Evolutionary conservation across 2,329 filamentous ascomycete genomes (phyloP), one percentile per base, ranked within the genome.

Genomic region (Pseudopyricularia javanii): DNA sequence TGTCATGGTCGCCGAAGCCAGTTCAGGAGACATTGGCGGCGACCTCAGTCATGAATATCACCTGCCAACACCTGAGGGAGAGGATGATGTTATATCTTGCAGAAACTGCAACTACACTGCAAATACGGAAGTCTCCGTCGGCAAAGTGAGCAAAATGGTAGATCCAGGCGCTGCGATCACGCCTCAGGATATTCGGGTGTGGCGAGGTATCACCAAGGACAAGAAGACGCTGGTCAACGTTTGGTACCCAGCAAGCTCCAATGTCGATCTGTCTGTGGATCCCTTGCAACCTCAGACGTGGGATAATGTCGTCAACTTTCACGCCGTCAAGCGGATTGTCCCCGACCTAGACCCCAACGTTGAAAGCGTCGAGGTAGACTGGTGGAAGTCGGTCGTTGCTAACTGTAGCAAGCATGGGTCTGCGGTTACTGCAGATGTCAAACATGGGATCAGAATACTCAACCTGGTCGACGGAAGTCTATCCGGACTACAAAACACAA

Each of bases 21-120:
- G 91, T 65, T 96, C 91, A 1, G 93, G 93, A n/a, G 88, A 89
- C 58, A 98, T 98, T 80, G 93, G 93, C 32, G 93, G 93, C 12
- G 85, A 84, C 58, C 70, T 95, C 35, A 97, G 91, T 65, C 93
- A 98, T 64, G 93, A 98, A 62, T 98, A 94, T 64, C 93, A 96
- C 64, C 84, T 95, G 50, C 78, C 85, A 1, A 88, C 84, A 30
- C 64, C 78, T 0, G 83, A 86, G 50, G 93, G 93, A 7, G 93
- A 97, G 65, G 93, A 98, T 62, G 83, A 80, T 1, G 76, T 98
- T 35, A 80, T 94, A 56, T 83, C 74, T 56, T 98, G 93, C 65
- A 70, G 70, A 22, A 70, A 67, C 11, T 98, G 93, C 64, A 74
- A 78, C 33, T 88, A 91, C 63, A 78, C 86, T 1, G 86, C 86